Evolutionary conservation across 139 green algal genomes (phyloP).

Genomic region (Chlamydomonas applanata): DNA sequence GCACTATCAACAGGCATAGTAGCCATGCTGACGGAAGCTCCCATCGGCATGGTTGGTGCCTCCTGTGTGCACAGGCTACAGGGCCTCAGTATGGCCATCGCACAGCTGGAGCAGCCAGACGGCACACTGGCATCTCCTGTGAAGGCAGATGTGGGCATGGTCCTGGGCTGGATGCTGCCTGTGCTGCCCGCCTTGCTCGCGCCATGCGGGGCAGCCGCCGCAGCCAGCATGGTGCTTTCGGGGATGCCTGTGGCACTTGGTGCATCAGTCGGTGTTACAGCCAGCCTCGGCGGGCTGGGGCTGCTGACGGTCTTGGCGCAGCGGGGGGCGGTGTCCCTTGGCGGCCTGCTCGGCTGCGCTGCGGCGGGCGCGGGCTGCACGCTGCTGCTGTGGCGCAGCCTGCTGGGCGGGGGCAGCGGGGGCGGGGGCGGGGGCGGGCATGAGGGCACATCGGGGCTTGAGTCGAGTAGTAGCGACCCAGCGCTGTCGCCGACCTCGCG

Average conservation of each 20-base stretch:
- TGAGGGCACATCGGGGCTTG: too few species aligned
- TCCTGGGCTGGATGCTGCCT: constrained; percentile 17
- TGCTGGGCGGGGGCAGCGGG: too few species aligned
- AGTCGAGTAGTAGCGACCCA: too few species aligned
- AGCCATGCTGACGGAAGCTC: neutral
- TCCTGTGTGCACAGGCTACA: constrained; percentile 69
- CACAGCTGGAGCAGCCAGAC: constrained; percentile 66
- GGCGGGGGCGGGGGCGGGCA: too few species aligned
- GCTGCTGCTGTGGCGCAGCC: too few species aligned
- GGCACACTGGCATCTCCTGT: constrained; percentile 54
- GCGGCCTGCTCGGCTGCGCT: too few species aligned
- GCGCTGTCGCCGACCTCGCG: too few species aligned
- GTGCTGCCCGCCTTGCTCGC: constrained; percentile 25
- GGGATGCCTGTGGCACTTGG: constrained; percentile 22
- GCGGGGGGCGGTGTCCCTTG: too few species aligned
- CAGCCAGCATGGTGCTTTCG: constrained; percentile 19
- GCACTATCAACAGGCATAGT: neutral
- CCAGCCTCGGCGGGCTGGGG: neutral
- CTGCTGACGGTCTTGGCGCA: neutral
- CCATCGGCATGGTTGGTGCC: neutral
- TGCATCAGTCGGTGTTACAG: constrained; percentile 6
- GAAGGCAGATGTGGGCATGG: constrained; percentile 16
- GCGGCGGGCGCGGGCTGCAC: too few species aligned
- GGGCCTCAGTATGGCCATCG: constrained; percentile 75
- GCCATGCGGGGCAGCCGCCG: neutral